phyloP scores from a whole-genome alignment of 73 alveolate genomes.

The Paramecium biaurelia region DNA sequence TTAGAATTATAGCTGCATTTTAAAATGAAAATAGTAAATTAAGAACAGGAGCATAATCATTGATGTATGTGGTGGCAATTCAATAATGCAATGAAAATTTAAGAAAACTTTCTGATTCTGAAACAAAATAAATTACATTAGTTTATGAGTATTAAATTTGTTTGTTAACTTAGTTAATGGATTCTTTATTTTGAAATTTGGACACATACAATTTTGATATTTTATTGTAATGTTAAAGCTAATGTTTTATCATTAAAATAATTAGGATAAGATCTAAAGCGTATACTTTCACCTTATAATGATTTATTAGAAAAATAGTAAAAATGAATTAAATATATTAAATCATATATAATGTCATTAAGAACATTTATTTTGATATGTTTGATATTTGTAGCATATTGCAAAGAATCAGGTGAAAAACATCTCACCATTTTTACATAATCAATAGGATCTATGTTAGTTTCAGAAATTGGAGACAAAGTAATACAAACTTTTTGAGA shows the following conservation, averaged over 20 bases:
- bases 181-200: constrained; percentile 11
- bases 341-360: neutral
- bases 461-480: constrained; percentile 41
- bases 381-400: neutral
- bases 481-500: neutral
- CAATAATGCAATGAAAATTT: neutral
- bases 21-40: neutral
- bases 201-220: neutral
- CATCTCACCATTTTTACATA: neutral
- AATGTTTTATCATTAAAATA: neutral
- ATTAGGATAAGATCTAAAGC: neutral
- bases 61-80: constrained; percentile 43
- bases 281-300: neutral
- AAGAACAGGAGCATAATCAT: neutral
- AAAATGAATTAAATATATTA: neutral
- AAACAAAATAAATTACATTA: neutral
- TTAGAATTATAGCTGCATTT: constrained; percentile 2
- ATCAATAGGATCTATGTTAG: constrained; percentile 8
- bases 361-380: neutral
- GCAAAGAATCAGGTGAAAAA: constrained; percentile 20
- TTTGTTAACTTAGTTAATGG: neutral
- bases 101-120: neutral
- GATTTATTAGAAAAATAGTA: constrained; percentile 10
- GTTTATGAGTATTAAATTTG: neutral
- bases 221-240: neutral